Evolutionary conservation across 345 rosid species (phyloP).

Genomic region (Acer saccharum): DNA sequence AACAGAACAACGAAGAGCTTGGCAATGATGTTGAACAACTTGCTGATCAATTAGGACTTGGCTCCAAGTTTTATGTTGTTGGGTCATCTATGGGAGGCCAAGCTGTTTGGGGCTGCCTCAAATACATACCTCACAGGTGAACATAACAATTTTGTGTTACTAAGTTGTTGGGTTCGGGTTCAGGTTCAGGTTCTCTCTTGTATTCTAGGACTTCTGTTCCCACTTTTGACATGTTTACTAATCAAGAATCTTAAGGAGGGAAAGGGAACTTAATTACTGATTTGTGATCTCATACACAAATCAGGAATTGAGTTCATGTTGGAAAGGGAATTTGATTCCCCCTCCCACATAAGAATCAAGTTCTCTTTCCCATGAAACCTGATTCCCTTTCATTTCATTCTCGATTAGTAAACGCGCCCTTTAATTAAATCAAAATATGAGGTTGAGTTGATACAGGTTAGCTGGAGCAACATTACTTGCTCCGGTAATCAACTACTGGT

Average conservation of each 20-base stretch:
- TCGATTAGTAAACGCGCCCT: no score
- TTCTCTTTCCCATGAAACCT: no score
- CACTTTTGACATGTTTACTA: no score
- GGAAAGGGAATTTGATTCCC: no score
- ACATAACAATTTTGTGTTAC: no score
- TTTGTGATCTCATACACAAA: no score
- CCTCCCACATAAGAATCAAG: no score
- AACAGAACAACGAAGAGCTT: conserved; percentile 41
- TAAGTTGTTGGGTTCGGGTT: neutral
- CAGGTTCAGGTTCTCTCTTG: no score
- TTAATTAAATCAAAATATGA: neutral
- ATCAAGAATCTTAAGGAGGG: no score
- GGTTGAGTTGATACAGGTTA: conserved; percentile 32
- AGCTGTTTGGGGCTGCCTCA: conserved; percentile 50
- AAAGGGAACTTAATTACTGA: no score
- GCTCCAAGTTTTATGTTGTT: conserved; percentile 42
- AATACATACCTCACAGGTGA: conserved; percentile 56
- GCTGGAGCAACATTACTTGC: conserved; percentile 56
- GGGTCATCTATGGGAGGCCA: conserved; percentile 62
- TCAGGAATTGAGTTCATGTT: no score
- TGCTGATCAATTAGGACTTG: conserved; percentile 44
- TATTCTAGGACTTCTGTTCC: neutral
- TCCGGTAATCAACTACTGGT: conserved; percentile 58
- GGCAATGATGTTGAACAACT: conserved; percentile 51
- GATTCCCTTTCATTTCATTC: no score